Percentiles rank a stretch among this genome's conserved stretches.
phyloP scores from a whole-genome alignment of 2,329 filamentous ascomycete species.

The Sarocladium strictum region DNA sequence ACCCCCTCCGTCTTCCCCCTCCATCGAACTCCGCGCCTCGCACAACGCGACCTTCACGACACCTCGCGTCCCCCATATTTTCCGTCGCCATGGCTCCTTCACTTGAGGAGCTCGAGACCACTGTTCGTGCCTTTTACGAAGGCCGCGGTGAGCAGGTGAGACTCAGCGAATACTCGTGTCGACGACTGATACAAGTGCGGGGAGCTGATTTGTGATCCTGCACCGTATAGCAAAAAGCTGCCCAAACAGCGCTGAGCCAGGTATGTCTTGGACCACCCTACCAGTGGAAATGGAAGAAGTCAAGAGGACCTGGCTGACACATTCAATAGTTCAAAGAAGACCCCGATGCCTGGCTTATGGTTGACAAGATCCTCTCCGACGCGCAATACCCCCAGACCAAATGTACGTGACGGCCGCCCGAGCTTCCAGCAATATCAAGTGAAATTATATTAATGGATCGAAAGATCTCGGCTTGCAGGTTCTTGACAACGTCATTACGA shows the following conservation, averaged over 20 bases:
- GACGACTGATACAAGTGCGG: neutral
- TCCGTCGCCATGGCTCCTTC: conserved; percentile 54
- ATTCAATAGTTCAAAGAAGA: conserved; percentile 87
- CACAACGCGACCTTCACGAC: conserved; percentile 7
- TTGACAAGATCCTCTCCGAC: conserved; percentile 93
- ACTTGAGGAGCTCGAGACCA: conserved; percentile 93
- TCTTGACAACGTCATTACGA: conserved; percentile 97
- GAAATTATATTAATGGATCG: conserved; percentile 7
- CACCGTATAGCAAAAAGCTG: conserved; percentile 78
- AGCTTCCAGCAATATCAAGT: neutral
- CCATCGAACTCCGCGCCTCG: conserved; percentile 1
- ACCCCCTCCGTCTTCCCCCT: conserved; percentile 8
- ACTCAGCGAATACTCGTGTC: neutral
- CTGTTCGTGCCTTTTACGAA: conserved; percentile 96
- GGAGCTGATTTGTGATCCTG: conserved; percentile 12
- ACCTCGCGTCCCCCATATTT: conserved; percentile 19
- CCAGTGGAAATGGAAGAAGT: too few species aligned
- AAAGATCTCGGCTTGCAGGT: conserved; percentile 90
- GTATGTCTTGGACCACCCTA: conserved; percentile 45
- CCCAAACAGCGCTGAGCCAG: conserved; percentile 88
- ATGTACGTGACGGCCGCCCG: conserved; percentile 54
- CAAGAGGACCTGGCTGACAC: conserved; percentile 11
- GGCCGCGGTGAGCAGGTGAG: conserved; percentile 87
- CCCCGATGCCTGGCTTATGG: conserved; percentile 93
- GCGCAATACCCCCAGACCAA: conserved; percentile 94